Evolutionary conservation across 2,329 filamentous ascomycete genomes (phyloP), one percentile per base, ranked within the genome.

Genomic region (Sporothrix mexicana): DNA sequence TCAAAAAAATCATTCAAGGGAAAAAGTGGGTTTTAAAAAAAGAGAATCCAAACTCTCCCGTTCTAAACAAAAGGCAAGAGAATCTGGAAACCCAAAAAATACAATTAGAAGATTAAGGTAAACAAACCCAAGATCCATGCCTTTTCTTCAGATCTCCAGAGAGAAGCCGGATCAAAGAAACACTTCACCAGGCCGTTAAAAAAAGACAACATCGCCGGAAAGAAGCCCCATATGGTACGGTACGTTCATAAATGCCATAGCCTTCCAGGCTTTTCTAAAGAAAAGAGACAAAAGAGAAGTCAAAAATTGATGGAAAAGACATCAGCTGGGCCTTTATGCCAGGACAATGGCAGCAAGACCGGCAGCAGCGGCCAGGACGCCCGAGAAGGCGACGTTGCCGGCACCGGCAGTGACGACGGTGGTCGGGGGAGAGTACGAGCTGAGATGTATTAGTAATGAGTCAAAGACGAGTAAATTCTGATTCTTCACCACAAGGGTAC

Each of bases 321-420:
- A 62, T 71, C 64, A 59, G 72, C 25, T 47, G 66, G 43, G 67
- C 73, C 73, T 76, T 86, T 89, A 89, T 80, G 84, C 85, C 78
- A 90, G 81, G 82, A 85, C 78, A 79, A 87, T 81, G 79, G 86
- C 87, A 74, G 82, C 84, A 72, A 87, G 79, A 82, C 86, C 87
- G 81, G 85, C 87, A 67, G 82, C 84, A 76, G 84, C 87, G 80
- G 87, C 88, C 79, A 88, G 81, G 78, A 85, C 74, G 79, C 84
- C 84, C 74, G 87, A 88, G 83, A 84, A 86, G 75, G 83, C 83
- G 77, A 89, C 79, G 78, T 84, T 83, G 77, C 83, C 82, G 76
- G 87, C 88, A 79, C 85, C 88, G 76, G 84, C 86, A 69, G 84
- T 86, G 77, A 85, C 81, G 75, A 78, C 77, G 73, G 80, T 78